Percentiles rank a stretch among this genome's conserved stretches.
phyloP scores from a whole-genome alignment of 768 basidiomycete species.

The Kwoniella europaea region DNA sequence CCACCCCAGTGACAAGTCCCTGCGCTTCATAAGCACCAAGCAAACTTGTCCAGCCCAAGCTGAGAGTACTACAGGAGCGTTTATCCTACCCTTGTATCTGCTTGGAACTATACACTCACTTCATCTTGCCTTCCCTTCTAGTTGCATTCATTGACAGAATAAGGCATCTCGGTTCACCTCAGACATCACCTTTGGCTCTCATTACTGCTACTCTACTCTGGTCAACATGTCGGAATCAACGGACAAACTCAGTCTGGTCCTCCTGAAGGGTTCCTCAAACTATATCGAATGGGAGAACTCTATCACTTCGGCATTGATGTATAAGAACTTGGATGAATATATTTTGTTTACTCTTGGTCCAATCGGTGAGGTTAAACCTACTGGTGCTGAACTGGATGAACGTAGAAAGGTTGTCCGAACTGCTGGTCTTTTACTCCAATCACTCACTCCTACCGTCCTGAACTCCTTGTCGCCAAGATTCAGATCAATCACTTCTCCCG shows the following conservation, averaged over 20 bases:
- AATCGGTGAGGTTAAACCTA: too few species aligned
- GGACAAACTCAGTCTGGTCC: too few species aligned
- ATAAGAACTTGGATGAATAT: too few species aligned
- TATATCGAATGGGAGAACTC: too few species aligned
- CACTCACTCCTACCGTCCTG: not conserved
- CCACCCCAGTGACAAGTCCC: not conserved
- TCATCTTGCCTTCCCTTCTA: not conserved
- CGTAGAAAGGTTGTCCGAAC: not conserved
- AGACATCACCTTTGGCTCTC: too few species aligned
- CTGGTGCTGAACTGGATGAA: not conserved
- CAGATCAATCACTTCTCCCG: not conserved
- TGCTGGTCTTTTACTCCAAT: not conserved
- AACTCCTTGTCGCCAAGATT: not conserved
- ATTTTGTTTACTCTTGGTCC: too few species aligned
- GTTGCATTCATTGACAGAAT: too few species aligned
- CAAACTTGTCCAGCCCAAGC: not conserved
- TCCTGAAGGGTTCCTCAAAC: too few species aligned
- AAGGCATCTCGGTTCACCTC: too few species aligned
- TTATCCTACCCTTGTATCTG: not conserved
- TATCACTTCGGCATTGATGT: too few species aligned
- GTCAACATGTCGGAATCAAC: too few species aligned
- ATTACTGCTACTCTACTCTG: too few species aligned
- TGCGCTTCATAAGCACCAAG: not conserved
- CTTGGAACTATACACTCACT: not conserved
- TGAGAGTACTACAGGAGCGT: not conserved